A percentile compares a stretch with the other conserved stretches of the same genome.
Evolutionary conservation across 2,329 filamentous ascomycete genomes (phyloP).

Genomic region (Lachnellula subtilissima): DNA sequence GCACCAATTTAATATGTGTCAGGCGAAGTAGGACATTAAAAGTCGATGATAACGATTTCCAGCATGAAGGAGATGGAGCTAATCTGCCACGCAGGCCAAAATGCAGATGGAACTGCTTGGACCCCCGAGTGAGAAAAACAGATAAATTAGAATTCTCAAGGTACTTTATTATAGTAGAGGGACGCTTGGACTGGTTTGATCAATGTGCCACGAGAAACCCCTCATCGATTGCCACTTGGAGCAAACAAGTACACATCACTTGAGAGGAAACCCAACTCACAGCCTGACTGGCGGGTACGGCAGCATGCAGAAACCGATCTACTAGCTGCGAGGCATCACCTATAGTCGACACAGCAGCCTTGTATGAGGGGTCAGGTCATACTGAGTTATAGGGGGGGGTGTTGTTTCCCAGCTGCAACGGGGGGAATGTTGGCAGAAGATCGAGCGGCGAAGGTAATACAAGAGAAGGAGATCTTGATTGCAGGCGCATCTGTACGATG

Average conservation of each 20-base stretch:
- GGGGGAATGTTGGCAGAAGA: neutral
- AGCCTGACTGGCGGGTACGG: neutral
- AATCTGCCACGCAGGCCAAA: no score
- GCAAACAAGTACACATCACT: neutral
- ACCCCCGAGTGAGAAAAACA: no score
- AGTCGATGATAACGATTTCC: no score
- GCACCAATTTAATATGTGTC: neutral
- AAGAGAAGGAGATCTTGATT: neutral
- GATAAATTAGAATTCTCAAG: no score
- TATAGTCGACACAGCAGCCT: neutral
- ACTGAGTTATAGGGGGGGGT: neutral
- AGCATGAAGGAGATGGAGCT: no score
- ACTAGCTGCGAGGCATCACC: neutral
- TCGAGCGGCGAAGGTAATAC: neutral
- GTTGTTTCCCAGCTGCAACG: neutral
- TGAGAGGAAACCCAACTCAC: neutral
- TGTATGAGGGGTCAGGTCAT: neutral
- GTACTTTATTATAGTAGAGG: no score
- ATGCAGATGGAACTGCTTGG: no score
- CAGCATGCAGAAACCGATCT: neutral
- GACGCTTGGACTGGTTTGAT: no score
- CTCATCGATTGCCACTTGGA: neutral
- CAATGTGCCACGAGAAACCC: neutral
- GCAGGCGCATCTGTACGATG: neutral
- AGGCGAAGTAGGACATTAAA: no score